A percentile compares a stretch with the other conserved stretches of the same genome.
Evolutionary conservation across 768 basidiomycete genomes (phyloP).

Genomic region (Russula sp.): DNA sequence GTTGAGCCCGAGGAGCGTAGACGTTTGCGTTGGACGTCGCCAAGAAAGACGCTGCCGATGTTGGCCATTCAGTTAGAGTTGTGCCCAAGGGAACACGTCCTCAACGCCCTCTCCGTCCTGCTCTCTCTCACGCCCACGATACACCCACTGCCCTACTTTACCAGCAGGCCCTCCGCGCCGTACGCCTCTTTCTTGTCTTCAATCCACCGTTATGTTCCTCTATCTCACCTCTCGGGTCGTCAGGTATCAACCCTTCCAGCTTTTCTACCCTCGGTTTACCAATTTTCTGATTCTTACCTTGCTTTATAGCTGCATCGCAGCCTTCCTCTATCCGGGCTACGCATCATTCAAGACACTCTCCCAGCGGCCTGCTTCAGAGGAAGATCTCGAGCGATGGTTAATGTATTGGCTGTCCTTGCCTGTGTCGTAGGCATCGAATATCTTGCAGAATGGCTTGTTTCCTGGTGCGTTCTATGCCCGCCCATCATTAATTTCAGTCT

Average conservation of each 20-base stretch:
- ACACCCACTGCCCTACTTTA: neutral
- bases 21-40: slow-evolving; percentile 63
- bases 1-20: slow-evolving; percentile 33
- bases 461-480: slow-evolving; percentile 52
- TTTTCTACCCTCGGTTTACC: too few relatives aligned
- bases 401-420: slow-evolving; percentile 94
- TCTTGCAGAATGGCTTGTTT: slow-evolving; percentile 78
- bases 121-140: too few relatives aligned
- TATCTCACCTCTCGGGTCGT: slow-evolving; percentile 15
- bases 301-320: slow-evolving; percentile 49
- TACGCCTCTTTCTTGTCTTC: neutral
- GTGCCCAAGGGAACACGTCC: too few relatives aligned
- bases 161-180: neutral
- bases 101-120: too few relatives aligned
- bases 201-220: slow-evolving; percentile 3
- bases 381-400: slow-evolving; percentile 86
- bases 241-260: neutral
- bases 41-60: slow-evolving; percentile 76
- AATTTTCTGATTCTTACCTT: neutral
- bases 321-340: slow-evolving; percentile 90
- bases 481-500: neutral
- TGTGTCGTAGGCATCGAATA: slow-evolving; percentile 79
- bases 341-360: slow-evolving; percentile 94
- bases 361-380: slow-evolving; percentile 76
- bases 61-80: slow-evolving; percentile 37